Evolutionary conservation across 345 rosid species (phyloP), one percentile per base, ranked within the genome.

Genomic region (Eucalyptus brandiana): DNA sequence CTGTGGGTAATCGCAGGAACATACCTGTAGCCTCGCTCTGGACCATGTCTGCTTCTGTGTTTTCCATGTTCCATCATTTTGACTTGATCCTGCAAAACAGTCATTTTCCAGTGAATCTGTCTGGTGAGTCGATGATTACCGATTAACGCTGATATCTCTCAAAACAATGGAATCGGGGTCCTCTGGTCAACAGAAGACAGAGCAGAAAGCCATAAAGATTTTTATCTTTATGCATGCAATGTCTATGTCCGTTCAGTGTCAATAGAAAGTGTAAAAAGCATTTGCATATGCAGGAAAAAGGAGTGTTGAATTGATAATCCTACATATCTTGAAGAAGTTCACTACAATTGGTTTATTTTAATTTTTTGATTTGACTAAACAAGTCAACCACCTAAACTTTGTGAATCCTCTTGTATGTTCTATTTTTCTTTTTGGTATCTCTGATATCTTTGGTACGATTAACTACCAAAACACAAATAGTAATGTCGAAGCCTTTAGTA

Each of bases 11-110:
- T 40, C 92, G 92, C 44, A 91, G 92, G 89, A 92, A 91, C 48
- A 92, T 92, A 80, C 95, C 94, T 6, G 94, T 93, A 42, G 95
- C 95, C 19, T 85, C 91, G 19, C 56, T 94, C 34, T 94, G 93
- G 90, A 92, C 94, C 19, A 87, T 92, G 93, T 92, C 96, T 10
- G 92, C 91, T 9, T 62, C 92, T 19, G 89, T 92, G 12, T 90
- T 94, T 58, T 93, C 92, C 32, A 87, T 91, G 86, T 88, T 93
- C 12, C 89, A 91, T 87, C 90, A 92, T 80, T 92, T 93, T 88
- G 90, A 87, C 76, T 92, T 49, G 48, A 42, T 90, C 67, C 58
- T 80, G 37, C 87, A 88, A 37, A 72, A 91, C 30, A 50, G 32
- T 50, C 91, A 88, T 56, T 87, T 67, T 58, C 91, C 88, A 19